Percentiles rank a stretch among this genome's conserved stretches.
Conservation (phyloP, 2,329 filamentous ascomycete genomes). For the Nannizziopsis barbatae region DNA sequence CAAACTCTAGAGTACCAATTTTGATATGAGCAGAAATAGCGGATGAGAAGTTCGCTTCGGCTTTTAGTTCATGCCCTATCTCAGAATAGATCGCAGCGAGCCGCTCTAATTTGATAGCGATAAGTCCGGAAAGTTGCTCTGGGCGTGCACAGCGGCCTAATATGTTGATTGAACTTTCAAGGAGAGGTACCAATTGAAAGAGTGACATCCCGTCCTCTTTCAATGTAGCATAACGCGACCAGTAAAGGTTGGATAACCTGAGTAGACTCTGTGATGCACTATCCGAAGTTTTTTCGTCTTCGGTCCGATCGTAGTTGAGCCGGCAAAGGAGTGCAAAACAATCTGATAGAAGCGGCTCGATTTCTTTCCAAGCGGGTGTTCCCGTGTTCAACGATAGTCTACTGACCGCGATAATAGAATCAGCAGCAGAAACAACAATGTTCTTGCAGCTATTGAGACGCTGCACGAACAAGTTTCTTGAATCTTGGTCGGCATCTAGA, state of each 20-base stretch:
- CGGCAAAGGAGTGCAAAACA: slow-evolving; percentile 28
- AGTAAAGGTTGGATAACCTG: slow-evolving; percentile 38
- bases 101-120: slow-evolving; percentile 36
- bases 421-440: slow-evolving; percentile 32
- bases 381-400: slow-evolving; percentile 30
- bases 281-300: slow-evolving; percentile 1
- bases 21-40: slow-evolving; percentile 34
- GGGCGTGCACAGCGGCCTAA: slow-evolving; percentile 26
- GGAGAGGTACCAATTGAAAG: slow-evolving; percentile 28
- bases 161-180: slow-evolving; percentile 33
- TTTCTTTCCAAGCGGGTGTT: slow-evolving; percentile 29
- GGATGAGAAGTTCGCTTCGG: slow-evolving; percentile 29
- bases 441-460: slow-evolving; percentile 26
- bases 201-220: slow-evolving; percentile 28
- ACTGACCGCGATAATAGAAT: slow-evolving; percentile 32
- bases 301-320: slow-evolving; percentile 14
- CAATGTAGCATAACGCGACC: slow-evolving; percentile 37
- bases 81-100: slow-evolving; percentile 34
- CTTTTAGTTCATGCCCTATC: slow-evolving; percentile 26
- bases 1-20: slow-evolving; percentile 26
- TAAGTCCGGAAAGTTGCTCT: slow-evolving; percentile 31
- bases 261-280: slow-evolving; percentile 24
- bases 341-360: slow-evolving; percentile 28
- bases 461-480: slow-evolving; percentile 25
- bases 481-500: slow-evolving; percentile 21